Evolutionary conservation across 768 basidiomycete genomes (phyloP), one percentile per base, ranked within the genome.

Genomic region (Tubosaeta sp.): DNA sequence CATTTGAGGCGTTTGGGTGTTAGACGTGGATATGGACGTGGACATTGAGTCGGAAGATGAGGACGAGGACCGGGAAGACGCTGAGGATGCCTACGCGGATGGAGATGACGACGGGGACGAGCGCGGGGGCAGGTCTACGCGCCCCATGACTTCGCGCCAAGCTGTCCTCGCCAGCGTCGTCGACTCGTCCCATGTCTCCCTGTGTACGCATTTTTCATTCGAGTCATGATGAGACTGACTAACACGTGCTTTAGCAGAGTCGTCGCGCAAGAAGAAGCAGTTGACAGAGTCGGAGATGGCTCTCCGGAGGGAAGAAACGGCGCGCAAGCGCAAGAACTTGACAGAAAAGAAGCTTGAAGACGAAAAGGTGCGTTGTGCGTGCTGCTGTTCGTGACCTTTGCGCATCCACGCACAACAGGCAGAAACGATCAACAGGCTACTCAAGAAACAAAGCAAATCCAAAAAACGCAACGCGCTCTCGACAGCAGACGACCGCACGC

Each of bases 361-460:
- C 52, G 90, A 91, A 68, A 91, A 89, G 81, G 90, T 84, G 50
- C 47, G 65, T 58, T 13, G 5, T 10, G 1, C 4, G 26, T 8
- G 8, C 12, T 6, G 16, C 6, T 13, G 27, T 33, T 11, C 27
- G 5, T 5, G 26, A 17, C 26, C 4, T 26, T 3, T 25, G 13
- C 46, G 8, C n/a, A 5, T 4, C 6, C 12, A 46, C 26, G 4
- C 12, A 17, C n/a, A 11, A 17, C 59, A 91, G 88, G 83, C 83
- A 22, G 91, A 93, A 61, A 93, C 91, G 0, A 93, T 94, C 66
- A 92, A 92, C 60, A 85, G 91, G 26, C 76, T 94, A 13, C 78
- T 94, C 46, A 91, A 91, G 66, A 93, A 92, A 68, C 89, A 90
- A 63, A 83, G 85, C 16, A 79, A 85, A 10, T 76, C 86, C 3